Evolutionary conservation across 1,139 yeast species (phyloP).

Genomic region (Kodamaea alishanica): DNA sequence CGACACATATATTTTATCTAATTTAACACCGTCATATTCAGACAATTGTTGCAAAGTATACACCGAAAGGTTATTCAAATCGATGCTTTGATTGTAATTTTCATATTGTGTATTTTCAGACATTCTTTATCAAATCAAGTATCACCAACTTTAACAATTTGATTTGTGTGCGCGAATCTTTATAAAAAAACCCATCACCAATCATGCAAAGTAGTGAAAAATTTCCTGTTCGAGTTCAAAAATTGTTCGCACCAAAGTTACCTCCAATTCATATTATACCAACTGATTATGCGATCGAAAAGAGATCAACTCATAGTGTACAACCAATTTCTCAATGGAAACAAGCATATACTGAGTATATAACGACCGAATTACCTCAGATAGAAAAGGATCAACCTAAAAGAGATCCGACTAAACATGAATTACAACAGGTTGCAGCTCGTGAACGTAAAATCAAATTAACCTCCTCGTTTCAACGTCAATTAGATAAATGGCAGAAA

Average conservation of each 20-base stretch:
- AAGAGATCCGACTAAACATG: constrained; percentile 11
- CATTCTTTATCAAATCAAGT: constrained; percentile 1
- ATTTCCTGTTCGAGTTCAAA: constrained; percentile 62
- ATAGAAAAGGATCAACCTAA: constrained; percentile 20
- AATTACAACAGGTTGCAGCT: constrained; percentile 9
- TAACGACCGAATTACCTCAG: constrained; percentile 20
- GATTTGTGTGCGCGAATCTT: not conserved
- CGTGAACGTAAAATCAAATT: constrained; percentile 8
- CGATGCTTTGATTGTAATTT: constrained; percentile 17
- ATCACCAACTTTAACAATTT: not conserved
- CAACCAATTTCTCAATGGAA: constrained; percentile 49
- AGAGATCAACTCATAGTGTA: constrained; percentile 49
- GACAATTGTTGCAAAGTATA: constrained; percentile 35
- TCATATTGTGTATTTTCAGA: constrained; percentile 10
- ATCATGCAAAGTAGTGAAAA: constrained; percentile 29
- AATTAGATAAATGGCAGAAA: constrained; percentile 42
- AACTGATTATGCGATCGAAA: constrained; percentile 50
- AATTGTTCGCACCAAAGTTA: constrained; percentile 65
- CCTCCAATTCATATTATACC: constrained; percentile 59
- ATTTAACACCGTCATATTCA: constrained; percentile 31
- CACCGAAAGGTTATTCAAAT: constrained; percentile 28
- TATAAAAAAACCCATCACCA: constrained; percentile 1
- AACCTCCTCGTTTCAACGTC: constrained; percentile 27
- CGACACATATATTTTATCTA: constrained; percentile 56
- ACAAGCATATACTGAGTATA: constrained; percentile 29